Evolutionary conservation across 345 rosid genomes (phyloP), one percentile per base, ranked within the genome.

Genomic region (Populus nigra): DNA sequence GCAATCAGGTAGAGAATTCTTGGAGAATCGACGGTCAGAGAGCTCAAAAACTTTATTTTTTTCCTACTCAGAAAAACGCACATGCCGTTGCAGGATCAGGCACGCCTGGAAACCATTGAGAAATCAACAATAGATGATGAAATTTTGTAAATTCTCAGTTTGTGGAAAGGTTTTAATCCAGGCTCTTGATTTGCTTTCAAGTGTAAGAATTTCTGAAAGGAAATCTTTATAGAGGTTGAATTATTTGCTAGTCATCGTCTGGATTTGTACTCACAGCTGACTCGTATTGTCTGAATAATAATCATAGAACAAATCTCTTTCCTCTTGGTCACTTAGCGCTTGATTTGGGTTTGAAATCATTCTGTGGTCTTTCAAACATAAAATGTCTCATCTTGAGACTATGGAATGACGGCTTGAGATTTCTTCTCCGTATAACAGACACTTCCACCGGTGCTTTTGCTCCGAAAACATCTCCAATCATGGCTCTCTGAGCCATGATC

Each of bases 1-100:
- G 38, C 61, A 71, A 29, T 59, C 74, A 49, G 74, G 31, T 71
- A 4, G 49, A 70, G 36, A 43, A 70, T 47, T 70, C 38, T 35
- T 29, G 6, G 12, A 39, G 71, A 11, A 36, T 36, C 49, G 22
- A 68, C 23, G 41, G 27, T 5, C 25, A 20, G 59, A 18, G 39
- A 20, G 49, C 29, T 68, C 27, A 22, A 38, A n/a, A 68, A 68
- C 25, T 13, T 22, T 43, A 6, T 5, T 3, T 9, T 23, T 36
- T 36, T 22, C 36, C 36, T 33, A 5, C 4, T 33, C 36, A 33
- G 36, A 33, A 39, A 38, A 68, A 41, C 22, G 17, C 71, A 38
- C 29, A 38, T 27, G 41, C 47, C 27, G 16, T 23, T 38, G 71
- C 71, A 22, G 29, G 36, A 65, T 65, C 36, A 65, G 49, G 71